Evolutionary conservation across 352 stramenopile genomes (phyloP).

Genomic region (Pythium biforme): DNA sequence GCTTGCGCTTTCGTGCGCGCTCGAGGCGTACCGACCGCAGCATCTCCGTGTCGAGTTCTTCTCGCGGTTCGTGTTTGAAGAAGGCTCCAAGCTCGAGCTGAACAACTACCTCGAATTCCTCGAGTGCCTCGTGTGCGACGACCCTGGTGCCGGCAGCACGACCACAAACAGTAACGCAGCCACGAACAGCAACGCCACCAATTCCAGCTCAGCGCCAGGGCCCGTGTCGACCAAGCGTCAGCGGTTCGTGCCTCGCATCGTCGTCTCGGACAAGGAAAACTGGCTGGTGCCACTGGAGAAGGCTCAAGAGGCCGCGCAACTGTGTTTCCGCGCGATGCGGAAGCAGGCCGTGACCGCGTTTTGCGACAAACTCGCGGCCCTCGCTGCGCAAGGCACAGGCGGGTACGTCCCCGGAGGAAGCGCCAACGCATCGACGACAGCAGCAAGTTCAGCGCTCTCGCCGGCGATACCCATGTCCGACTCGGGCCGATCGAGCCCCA

Average conservation of each 20-base stretch:
- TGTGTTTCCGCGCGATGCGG: constrained; percentile 76
- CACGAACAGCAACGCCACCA: constrained; percentile 9
- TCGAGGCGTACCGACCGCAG: constrained; percentile 63
- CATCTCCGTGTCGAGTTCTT: constrained; percentile 78
- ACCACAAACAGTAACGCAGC: constrained; percentile 10
- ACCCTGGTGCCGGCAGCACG: constrained; percentile 10
- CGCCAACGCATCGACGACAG: neutral
- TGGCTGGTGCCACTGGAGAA: constrained; percentile 70
- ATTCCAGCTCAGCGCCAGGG: neutral
- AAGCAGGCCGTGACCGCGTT: constrained; percentile 55
- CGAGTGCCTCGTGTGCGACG: constrained; percentile 70
- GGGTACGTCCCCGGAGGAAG: constrained; percentile 8
- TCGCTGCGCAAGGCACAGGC: constrained; percentile 46
- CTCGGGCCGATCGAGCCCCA: constrained; percentile 10
- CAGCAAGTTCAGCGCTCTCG: neutral
- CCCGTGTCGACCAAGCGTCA: constrained; percentile 35
- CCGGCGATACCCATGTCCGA: constrained; percentile 3
- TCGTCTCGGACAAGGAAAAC: constrained; percentile 64
- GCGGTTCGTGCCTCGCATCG: constrained; percentile 51
- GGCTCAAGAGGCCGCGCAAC: constrained; percentile 52
- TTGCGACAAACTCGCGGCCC: constrained; percentile 52
- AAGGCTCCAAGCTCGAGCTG: constrained; percentile 50
- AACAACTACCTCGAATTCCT: constrained; percentile 72
- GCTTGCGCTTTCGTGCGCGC: constrained; percentile 64
- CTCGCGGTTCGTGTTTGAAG: constrained; percentile 74